Evolutionary conservation across 306 rosid species (phyloP).

Genomic region (Lathyrus aphaca): DNA sequence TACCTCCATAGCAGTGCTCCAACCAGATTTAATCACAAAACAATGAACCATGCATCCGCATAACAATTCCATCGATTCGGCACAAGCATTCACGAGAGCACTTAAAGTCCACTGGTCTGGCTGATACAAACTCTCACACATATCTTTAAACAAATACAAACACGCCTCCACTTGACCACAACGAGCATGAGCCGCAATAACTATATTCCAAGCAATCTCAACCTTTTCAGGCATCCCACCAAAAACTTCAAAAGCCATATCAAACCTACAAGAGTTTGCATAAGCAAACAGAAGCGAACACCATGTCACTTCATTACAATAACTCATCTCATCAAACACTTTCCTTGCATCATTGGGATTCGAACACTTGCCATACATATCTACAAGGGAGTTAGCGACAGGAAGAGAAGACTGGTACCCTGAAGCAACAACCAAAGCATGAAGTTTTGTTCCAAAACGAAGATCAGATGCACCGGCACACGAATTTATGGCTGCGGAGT

Average conservation of each 20-base stretch:
- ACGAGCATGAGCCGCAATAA: constrained; percentile 61
- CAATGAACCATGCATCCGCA: constrained; percentile 66
- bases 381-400: constrained; percentile 60
- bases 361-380: constrained; percentile 82
- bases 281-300: constrained; percentile 75
- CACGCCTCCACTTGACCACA: constrained; percentile 60
- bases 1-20: constrained; percentile 64
- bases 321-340: constrained; percentile 65
- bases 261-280: constrained; percentile 50
- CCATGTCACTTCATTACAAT: constrained; percentile 68
- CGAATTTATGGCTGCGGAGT: constrained; percentile 60
- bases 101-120: constrained; percentile 84
- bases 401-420: constrained; percentile 65
- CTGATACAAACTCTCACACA: constrained; percentile 51
- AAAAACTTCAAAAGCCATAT: constrained; percentile 54
- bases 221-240: constrained; percentile 62
- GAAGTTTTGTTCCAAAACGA: constrained; percentile 52
- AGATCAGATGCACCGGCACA: constrained; percentile 54
- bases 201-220: constrained; percentile 73
- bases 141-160: constrained; percentile 59
- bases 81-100: constrained; percentile 66
- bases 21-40: constrained; percentile 67
- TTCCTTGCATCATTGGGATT: constrained; percentile 55
- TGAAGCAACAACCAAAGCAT: constrained; percentile 53
- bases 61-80: constrained; percentile 48